Conservation (phyloP, 2,329 filamentous ascomycete species). For the Alternaria incomplexa region DNA sequence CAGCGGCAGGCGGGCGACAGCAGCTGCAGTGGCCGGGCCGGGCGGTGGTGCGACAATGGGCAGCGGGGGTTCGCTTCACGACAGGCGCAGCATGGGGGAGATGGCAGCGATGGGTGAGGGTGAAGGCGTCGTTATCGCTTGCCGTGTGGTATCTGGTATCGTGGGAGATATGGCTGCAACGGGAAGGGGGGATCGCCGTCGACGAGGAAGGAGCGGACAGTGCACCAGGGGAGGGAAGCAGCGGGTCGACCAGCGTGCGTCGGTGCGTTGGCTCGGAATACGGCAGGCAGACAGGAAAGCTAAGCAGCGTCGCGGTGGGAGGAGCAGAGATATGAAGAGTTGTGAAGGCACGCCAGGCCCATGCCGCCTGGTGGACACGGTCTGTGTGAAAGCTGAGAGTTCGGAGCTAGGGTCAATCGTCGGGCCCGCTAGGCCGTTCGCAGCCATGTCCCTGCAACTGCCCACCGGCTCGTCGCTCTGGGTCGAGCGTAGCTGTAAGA, state of each 20-base stretch:
- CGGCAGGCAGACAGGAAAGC: constrained; percentile 6
- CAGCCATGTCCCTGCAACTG: constrained; percentile 8
- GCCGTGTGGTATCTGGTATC: neutral
- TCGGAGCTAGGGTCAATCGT: constrained; percentile 13
- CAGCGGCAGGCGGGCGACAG: constrained; percentile 11
- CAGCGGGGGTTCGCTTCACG: neutral
- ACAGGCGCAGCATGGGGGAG: constrained; percentile 1
- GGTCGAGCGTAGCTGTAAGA: constrained; percentile 8
- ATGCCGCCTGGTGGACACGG: constrained; percentile 15
- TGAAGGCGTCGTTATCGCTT: neutral
- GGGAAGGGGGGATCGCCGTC: constrained; percentile 21
- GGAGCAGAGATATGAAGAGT: constrained; percentile 15
- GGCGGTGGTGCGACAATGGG: neutral
- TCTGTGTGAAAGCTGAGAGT: constrained; percentile 25
- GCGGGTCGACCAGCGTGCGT: constrained; percentile 1
- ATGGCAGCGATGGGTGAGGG: neutral
- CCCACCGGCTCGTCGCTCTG: neutral
- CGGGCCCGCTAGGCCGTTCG: constrained; percentile 18
- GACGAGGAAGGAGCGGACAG: constrained; percentile 3
- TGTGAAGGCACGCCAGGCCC: constrained; percentile 1
- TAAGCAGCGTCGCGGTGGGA: constrained; percentile 7
- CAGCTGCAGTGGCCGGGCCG: constrained; percentile 16
- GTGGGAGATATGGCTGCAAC: constrained; percentile 1
- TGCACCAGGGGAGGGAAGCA: neutral
- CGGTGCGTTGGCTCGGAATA: neutral